A percentile compares a stretch with the other conserved stretches of the same genome.
Conservation (phyloP, 2,329 filamentous ascomycete species). For the Zasmidium angulare region DNA sequence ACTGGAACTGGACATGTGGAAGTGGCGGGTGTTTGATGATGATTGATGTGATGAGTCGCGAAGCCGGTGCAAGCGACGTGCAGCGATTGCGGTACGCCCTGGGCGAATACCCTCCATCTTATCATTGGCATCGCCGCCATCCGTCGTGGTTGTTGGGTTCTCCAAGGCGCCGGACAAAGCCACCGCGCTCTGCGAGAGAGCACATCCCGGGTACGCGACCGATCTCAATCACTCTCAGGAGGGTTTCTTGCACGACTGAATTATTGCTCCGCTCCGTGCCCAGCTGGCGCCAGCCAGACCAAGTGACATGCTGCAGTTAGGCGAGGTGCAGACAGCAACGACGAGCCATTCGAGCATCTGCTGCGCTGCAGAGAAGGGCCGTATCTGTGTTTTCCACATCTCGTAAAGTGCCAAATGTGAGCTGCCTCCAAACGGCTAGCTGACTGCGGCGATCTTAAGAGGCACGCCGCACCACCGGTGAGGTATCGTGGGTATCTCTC, state of each 20-base stretch:
- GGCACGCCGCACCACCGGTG: neutral
- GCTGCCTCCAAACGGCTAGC: neutral
- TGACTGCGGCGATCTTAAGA: neutral
- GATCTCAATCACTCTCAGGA: neutral
- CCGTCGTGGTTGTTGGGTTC: neutral
- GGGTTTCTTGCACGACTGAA: neutral
- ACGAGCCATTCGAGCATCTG: neutral
- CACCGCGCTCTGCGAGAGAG: neutral
- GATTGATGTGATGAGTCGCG: neutral
- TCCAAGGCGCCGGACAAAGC: neutral
- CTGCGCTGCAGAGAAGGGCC: neutral
- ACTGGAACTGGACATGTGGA: neutral
- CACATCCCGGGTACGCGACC: neutral
- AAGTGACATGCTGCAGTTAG: neutral
- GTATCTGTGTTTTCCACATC: constrained; percentile 3
- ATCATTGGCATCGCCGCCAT: neutral
- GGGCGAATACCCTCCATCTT: too few species aligned
- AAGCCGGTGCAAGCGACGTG: neutral
- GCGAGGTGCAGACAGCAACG: neutral
- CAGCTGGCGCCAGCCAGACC: neutral
- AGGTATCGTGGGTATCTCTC: neutral
- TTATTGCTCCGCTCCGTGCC: neutral
- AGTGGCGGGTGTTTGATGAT: neutral
- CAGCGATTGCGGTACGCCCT: neutral
- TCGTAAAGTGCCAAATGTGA: neutral